Conservation (phyloP, 2,329 filamentous ascomycete species). For the Fusarium pseudonygamai region DNA sequence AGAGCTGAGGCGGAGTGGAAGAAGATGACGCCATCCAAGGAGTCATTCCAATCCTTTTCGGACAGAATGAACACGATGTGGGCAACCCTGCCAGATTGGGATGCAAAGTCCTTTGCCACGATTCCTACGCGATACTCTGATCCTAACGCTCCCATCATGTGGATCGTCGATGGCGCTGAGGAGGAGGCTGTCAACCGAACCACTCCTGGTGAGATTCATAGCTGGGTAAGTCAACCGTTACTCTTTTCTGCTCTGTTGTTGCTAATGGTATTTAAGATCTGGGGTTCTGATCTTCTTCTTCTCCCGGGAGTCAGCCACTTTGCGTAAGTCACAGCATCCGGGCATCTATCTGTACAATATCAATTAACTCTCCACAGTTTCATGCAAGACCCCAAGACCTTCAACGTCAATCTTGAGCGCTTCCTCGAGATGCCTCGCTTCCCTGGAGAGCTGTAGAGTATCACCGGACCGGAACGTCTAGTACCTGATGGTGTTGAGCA, state of each 20-base stretch:
- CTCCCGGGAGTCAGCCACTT: conserved; percentile 4
- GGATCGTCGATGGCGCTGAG: background rate
- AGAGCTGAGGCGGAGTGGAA: background rate
- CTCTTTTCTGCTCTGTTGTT: no score
- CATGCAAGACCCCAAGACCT: background rate
- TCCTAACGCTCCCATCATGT: background rate
- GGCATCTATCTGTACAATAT: no score
- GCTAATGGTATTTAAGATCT: background rate
- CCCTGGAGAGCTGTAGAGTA: background rate
- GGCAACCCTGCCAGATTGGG: background rate
- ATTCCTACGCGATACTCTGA: background rate
- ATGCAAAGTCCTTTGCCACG: background rate
- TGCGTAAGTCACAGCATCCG: background rate
- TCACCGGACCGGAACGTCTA: rapidly evolving
- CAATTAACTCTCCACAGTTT: background rate
- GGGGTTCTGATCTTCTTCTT: background rate
- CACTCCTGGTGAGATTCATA: background rate
- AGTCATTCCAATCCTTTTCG: background rate
- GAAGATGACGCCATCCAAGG: background rate
- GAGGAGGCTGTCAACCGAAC: background rate
- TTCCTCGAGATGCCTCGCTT: background rate
- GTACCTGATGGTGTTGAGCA: no score
- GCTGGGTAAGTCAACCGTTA: background rate
- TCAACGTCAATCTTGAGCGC: background rate
- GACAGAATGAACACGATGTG: background rate